These are phyloP conservation scores for Talaromyces nanjingensis DNA, from an alignment of 495 filamentous ascomycete species.

Conservation along the genomic window DNA sequence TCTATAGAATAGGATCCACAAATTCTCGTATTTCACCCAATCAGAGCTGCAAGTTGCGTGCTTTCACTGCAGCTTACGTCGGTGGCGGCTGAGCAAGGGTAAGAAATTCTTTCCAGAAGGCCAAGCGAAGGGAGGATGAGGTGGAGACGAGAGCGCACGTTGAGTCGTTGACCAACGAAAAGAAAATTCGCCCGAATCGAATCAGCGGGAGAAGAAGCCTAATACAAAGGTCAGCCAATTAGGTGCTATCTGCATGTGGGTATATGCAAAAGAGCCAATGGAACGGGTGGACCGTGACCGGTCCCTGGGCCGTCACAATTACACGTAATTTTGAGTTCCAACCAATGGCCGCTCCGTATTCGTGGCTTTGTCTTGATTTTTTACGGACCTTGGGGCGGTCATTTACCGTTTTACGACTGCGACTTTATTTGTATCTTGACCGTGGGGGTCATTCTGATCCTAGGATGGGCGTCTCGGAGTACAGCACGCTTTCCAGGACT, in stretches of 20 bases:
- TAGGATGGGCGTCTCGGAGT: not conserved
- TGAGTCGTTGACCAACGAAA: not conserved
- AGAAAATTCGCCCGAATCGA: not conserved
- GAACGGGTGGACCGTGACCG: not conserved
- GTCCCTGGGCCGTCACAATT: not conserved
- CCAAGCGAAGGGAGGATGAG: not conserved
- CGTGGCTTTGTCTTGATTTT: not conserved
- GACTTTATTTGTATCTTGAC: not conserved
- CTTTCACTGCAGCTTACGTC: not conserved
- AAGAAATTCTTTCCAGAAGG: constrained; percentile 3
- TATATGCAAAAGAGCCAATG: not conserved
- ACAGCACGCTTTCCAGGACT: not conserved
- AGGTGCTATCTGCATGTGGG: not conserved
- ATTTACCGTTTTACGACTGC: not conserved
- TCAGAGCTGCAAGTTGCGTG: not conserved
- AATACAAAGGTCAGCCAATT: not conserved
- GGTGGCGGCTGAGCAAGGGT: not conserved
- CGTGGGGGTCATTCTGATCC: not conserved
- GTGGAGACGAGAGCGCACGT: not conserved
- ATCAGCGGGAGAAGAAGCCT: constrained; percentile 2
- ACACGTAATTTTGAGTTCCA: not conserved
- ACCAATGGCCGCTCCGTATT: not conserved
- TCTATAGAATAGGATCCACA: not conserved
- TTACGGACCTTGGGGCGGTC: not conserved
- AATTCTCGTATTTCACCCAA: not conserved